A percentile compares a stretch with the other conserved stretches of the same genome.
Conservation (phyloP, 2,329 filamentous ascomycete genomes). For the Septoria petroselini region DNA sequence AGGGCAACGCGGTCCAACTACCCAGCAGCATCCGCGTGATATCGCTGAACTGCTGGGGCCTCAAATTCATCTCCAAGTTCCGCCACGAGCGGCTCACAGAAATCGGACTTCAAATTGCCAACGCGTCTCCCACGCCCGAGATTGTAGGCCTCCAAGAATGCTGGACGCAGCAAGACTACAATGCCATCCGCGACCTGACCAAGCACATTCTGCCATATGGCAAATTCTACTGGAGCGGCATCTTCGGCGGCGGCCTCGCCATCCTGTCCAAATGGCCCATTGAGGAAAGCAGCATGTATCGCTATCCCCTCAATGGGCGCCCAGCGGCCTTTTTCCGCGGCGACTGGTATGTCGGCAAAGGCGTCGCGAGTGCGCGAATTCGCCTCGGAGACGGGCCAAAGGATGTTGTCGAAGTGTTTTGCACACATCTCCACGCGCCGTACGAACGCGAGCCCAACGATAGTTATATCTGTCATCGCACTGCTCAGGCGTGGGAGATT, state of each 20-base stretch:
- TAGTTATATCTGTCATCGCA: constrained; percentile 85
- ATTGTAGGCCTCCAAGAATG: constrained; percentile 95
- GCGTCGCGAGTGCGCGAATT: constrained; percentile 79
- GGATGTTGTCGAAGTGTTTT: constrained; percentile 83
- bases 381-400: constrained; percentile 61
- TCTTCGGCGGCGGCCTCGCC: constrained; percentile 83
- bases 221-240: constrained; percentile 88
- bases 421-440: constrained; percentile 80
- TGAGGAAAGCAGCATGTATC: constrained; percentile 79
- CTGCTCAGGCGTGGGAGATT: constrained; percentile 92
- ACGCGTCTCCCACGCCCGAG: constrained; percentile 65
- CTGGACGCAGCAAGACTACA: constrained; percentile 84
- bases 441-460: constrained; percentile 78
- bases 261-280: constrained; percentile 93
- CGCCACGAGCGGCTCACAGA: constrained; percentile 74
- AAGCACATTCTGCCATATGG: constrained; percentile 75
- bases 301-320: constrained; percentile 86
- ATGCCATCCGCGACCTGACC: constrained; percentile 70
- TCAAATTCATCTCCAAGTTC: constrained; percentile 78
- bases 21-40: constrained; percentile 64
- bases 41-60: constrained; percentile 95
- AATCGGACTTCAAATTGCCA: constrained; percentile 77
- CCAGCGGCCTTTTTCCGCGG: constrained; percentile 92
- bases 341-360: constrained; percentile 96
- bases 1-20: constrained; percentile 28